Percentiles rank a stretch among this genome's conserved stretches.
These are phyloP conservation scores for Chytriomyces confervae DNA, from an alignment of 192 early-diverging fungal genomes.

Conservation along the genomic window DNA sequence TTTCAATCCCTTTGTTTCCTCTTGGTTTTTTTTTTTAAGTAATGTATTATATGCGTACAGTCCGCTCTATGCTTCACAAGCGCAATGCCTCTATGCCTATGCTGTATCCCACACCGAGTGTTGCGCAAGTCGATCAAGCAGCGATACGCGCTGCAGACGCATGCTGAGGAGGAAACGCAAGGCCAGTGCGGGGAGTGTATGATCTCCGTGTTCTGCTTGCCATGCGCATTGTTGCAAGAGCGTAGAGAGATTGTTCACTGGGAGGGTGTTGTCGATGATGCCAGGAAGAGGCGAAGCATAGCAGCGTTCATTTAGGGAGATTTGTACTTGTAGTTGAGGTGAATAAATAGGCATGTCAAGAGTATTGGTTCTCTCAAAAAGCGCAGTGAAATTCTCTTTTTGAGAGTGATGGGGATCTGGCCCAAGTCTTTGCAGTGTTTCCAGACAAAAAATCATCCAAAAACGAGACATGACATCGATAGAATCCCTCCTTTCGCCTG, in stretches of 20 bases:
- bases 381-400: too few relatives aligned
- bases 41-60: neutral
- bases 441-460: too few relatives aligned
- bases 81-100: neutral
- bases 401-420: too few relatives aligned
- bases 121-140: neutral
- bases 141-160: neutral
- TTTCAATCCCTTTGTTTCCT: too few relatives aligned
- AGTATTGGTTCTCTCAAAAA: too few relatives aligned
- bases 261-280: conserved; percentile 20
- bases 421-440: too few relatives aligned
- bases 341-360: too few relatives aligned
- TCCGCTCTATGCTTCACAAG: conserved; percentile 6
- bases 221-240: conserved; percentile 14
- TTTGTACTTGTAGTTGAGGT: too few relatives aligned
- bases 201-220: conserved; percentile 1
- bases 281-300: conserved; percentile 6
- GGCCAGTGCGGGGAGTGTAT: conserved; percentile 21
- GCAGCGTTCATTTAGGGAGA: neutral
- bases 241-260: conserved; percentile 26
- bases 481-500: too few relatives aligned
- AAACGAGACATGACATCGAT: too few relatives aligned
- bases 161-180: neutral
- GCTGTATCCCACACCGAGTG: conserved; percentile 14
- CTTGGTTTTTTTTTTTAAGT: neutral